Conservation (phyloP, 2,329 filamentous ascomycete species). For the Sporothrix euskadiensis region DNA sequence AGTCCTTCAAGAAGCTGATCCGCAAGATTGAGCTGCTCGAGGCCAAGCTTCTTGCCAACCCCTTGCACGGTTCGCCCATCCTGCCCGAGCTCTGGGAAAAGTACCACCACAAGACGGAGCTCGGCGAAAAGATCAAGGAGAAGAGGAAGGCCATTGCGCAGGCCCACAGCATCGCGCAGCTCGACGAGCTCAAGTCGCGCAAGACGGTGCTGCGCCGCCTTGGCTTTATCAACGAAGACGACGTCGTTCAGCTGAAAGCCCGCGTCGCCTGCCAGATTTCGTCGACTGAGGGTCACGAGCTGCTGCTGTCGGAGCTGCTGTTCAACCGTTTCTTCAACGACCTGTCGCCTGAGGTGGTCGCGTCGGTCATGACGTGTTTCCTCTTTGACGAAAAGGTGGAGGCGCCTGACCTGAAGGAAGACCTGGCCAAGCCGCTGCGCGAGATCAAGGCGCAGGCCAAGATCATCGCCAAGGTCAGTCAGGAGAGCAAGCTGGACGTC, state of each 20-base stretch:
- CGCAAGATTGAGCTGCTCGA: slow-evolving; percentile 97
- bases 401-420: slow-evolving; percentile 73
- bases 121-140: slow-evolving; percentile 78
- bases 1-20: slow-evolving; percentile 88
- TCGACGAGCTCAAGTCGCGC: slow-evolving; percentile 93
- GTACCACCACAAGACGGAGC: slow-evolving; percentile 76
- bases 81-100: slow-evolving; percentile 83
- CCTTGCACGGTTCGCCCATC: slow-evolving; percentile 85
- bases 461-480: slow-evolving; percentile 86
- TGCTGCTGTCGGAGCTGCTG: slow-evolving; percentile 87
- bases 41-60: slow-evolving; percentile 82
- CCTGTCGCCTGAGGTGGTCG: slow-evolving; percentile 81
- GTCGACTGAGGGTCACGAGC: slow-evolving; percentile 83
- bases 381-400: slow-evolving; percentile 97
- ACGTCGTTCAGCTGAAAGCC: slow-evolving; percentile 95
- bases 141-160: slow-evolving; percentile 84
- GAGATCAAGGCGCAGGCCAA: slow-evolving; percentile 86
- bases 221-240: slow-evolving; percentile 91
- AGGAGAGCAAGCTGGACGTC: slow-evolving; percentile 90
- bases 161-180: slow-evolving; percentile 83
- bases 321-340: slow-evolving; percentile 99
- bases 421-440: slow-evolving; percentile 79
- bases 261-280: slow-evolving; percentile 98
- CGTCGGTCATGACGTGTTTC: slow-evolving; percentile 85
- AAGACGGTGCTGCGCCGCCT: slow-evolving; percentile 93